Base-by-base conservation (phyloP, 23 red algal species). In the Rhodosorus marinus region DNA sequence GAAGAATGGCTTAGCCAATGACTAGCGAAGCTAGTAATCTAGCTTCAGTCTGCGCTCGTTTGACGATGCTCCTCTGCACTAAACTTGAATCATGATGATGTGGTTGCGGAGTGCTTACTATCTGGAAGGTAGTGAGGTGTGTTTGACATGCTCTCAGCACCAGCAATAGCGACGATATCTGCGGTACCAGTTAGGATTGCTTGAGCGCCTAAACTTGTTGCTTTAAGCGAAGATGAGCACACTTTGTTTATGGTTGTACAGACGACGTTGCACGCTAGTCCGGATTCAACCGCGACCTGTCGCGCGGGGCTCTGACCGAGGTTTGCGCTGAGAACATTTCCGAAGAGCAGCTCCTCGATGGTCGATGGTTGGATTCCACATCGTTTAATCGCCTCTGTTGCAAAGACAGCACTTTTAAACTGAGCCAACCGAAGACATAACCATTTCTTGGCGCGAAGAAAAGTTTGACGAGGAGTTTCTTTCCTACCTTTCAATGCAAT, bases 181-280 rank as follows among this genome's bases (percentile, higher is more conserved):
- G 87, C 87, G 19, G 50, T 24, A 0, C 87, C 87, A 0, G 84
- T 50, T n/a, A 54, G 40, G 24, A 94, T 57, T 28, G 69, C 69
- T 51, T 83, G 55, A 19, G 49, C 76, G 31, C 67, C 87, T 24
- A 94, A 33, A 3, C 52, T 54, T 33, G 84, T 51, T 26, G 67
- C 51, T 64, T 84, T 83, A 14, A 84, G 35, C 14, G 77, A 77
- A 5, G 75, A 82, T 1, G 87, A 56, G 61, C 87, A 94, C 11
- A 94, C 87, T 57, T 94, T 94, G 56, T 94, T 94, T 46, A 94
- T 74, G 2, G 87, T 94, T 33, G 71, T 82, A 62, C 87, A 94
- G 6, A 80, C 67, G 30, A 67, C 69, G 33, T 65, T 59, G 29
- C 31, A 40, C 1, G 87, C 71, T 14, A 94, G 43, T 6, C 58